Percentiles rank a stretch among this genome's conserved stretches.
Conservation (phyloP, 2,329 filamentous ascomycete genomes). For the Neoascochyta sp. region DNA sequence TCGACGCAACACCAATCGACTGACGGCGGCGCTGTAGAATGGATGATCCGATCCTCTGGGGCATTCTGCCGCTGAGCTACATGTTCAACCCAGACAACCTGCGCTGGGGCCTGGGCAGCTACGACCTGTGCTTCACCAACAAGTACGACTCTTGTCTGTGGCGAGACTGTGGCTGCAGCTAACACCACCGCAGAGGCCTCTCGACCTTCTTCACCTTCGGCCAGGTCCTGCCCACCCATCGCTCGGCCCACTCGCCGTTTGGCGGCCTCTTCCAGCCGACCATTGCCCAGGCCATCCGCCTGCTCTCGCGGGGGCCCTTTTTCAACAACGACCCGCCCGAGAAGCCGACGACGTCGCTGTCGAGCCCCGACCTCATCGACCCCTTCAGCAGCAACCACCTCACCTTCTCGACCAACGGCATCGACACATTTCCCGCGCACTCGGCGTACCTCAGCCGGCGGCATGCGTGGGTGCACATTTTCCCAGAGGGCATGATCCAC, state of each 20-base stretch:
- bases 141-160: constrained; percentile 51
- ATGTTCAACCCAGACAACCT: constrained; percentile 68
- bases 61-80: constrained; percentile 73
- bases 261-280: constrained; percentile 90
- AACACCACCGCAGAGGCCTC: constrained; percentile 51
- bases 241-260: constrained; percentile 68
- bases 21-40: constrained; percentile 54
- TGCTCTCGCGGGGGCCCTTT: constrained; percentile 65
- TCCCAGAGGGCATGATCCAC: constrained; percentile 92
- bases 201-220: constrained; percentile 82
- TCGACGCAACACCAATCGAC: constrained; percentile 6
- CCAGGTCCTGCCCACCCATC: constrained; percentile 87
- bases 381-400: constrained; percentile 53
- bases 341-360: constrained; percentile 20
- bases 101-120: constrained; percentile 85
- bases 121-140: constrained; percentile 92
- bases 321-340: constrained; percentile 22
- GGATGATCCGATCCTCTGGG: constrained; percentile 94
- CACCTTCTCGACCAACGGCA: constrained; percentile 64
- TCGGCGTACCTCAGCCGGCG: constrained; percentile 66
- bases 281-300: constrained; percentile 76
- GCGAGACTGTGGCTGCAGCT: constrained; percentile 6
- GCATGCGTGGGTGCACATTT: constrained; percentile 87
- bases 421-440: constrained; percentile 66
- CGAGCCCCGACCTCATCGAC: constrained; percentile 44